Evolutionary conservation across 1,139 yeast genomes (phyloP).

Genomic region (Citeromyces hawaiiensis): DNA sequence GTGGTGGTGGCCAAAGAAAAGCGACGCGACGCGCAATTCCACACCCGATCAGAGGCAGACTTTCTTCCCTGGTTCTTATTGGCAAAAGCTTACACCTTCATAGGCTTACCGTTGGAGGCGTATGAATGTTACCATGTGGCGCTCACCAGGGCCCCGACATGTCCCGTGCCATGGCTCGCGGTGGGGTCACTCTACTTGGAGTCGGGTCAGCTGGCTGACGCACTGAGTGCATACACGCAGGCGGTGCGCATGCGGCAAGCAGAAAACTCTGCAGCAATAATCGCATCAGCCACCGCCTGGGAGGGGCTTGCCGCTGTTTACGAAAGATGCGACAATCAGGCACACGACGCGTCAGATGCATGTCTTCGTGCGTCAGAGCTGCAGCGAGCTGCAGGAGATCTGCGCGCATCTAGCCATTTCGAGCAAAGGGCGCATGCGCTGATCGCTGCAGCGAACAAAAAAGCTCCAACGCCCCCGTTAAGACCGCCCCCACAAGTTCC

Average conservation of each 20-base stretch:
- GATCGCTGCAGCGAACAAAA: conserved; percentile 26
- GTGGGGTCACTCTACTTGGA: conserved; percentile 48
- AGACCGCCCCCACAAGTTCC: conserved; percentile 40
- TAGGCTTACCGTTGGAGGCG: conserved; percentile 35
- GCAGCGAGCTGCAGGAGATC: conserved; percentile 33
- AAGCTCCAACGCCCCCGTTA: conserved; percentile 28
- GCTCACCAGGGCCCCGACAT: conserved; percentile 35
- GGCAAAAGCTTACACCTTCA: conserved; percentile 35
- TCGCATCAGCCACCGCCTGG: conserved; percentile 50
- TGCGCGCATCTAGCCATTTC: conserved; percentile 23
- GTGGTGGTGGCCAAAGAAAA: conserved; percentile 21
- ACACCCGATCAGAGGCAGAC: conserved; percentile 12
- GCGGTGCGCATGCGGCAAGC: conserved; percentile 41
- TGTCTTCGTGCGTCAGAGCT: conserved; percentile 38
- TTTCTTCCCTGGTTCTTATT: conserved; percentile 47
- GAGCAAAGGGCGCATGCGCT: conserved; percentile 29
- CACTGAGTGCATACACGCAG: conserved; percentile 55
- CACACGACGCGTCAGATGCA: conserved; percentile 47
- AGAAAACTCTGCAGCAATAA: conserved; percentile 20
- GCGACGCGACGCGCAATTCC: too few relatives aligned
- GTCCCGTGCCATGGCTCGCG: conserved; percentile 53
- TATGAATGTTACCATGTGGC: conserved; percentile 48
- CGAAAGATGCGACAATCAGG: conserved; percentile 48
- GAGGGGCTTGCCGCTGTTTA: conserved; percentile 53
- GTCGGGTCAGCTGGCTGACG: conserved; percentile 48